Evolutionary conservation across 176 grass and related monocot species (phyloP).

Genomic region (Oryza brachyantha): DNA sequence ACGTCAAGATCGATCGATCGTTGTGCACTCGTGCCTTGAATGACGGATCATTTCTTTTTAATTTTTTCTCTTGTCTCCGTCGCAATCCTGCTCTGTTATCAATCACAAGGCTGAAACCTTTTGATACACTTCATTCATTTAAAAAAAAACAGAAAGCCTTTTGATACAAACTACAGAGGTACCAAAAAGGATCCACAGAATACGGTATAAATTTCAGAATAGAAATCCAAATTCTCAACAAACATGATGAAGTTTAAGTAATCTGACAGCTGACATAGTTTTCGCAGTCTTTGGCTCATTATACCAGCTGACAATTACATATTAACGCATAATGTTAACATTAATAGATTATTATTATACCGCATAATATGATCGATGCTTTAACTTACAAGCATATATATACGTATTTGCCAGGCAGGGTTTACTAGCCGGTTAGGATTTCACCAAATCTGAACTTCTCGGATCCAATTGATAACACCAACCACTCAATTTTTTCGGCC

Average conservation of each 20-base stretch:
- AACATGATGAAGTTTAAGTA: not conserved
- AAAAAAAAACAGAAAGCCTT: no score
- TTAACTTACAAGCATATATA: not conserved
- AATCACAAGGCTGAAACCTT: not conserved
- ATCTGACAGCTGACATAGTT: no score
- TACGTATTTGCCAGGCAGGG: not conserved
- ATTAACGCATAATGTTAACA: no score
- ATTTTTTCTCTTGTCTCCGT: not conserved
- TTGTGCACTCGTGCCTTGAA: not conserved
- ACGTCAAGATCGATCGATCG: not conserved
- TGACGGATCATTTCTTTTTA: not conserved
- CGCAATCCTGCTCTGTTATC: not conserved
- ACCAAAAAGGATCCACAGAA: not conserved
- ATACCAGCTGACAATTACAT: no score
- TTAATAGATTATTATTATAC: no score
- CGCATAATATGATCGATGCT: not conserved
- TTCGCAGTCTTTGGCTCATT: no score
- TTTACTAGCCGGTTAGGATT: no score
- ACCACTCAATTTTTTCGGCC: no score
- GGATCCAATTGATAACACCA: no score
- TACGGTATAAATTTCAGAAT: not conserved
- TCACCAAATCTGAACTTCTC: no score
- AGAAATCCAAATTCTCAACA: not conserved
- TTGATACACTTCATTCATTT: no score
- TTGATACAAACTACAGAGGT: not conserved